Conservation (phyloP, 139 green algal genomes). For the Chlorella sp. region DNA sequence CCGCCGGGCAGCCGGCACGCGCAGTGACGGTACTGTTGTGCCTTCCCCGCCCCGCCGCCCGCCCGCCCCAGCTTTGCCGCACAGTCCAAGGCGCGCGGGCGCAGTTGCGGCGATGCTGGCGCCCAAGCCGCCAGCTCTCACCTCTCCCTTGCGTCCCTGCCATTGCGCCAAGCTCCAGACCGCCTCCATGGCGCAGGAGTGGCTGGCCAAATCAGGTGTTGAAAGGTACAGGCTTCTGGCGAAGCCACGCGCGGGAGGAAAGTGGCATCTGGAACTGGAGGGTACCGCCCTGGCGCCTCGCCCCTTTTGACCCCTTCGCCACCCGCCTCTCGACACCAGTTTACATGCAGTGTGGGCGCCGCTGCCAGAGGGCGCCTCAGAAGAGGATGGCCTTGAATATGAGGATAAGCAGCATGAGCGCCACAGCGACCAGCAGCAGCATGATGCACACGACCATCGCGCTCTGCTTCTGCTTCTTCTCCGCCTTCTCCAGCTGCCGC, state of each 20-base stretch:
- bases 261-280: neutral
- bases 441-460: constrained; percentile 91
- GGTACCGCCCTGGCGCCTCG: neutral
- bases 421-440: constrained; percentile 77
- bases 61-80: no score
- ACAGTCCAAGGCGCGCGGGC: no score
- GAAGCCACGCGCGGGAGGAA: neutral
- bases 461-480: constrained; percentile 86
- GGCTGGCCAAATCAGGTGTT: neutral
- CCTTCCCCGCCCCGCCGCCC: no score
- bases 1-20: no score
- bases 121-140: no score
- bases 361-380: neutral
- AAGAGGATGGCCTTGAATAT: constrained; percentile 37
- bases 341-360: neutral
- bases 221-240: neutral
- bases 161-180: no score
- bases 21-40: no score
- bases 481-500: constrained; percentile 84
- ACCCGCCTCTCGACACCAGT: no score
- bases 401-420: constrained; percentile 89
- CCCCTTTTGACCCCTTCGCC: neutral
- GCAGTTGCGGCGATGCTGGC: no score
- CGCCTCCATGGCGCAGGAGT: no score
- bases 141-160: no score